A percentile compares a stretch with the other conserved stretches of the same genome.
These are phyloP conservation scores for Solanum appendiculatum DNA, from an alignment of 257 asterid genomes.

Conservation along the genomic window DNA sequence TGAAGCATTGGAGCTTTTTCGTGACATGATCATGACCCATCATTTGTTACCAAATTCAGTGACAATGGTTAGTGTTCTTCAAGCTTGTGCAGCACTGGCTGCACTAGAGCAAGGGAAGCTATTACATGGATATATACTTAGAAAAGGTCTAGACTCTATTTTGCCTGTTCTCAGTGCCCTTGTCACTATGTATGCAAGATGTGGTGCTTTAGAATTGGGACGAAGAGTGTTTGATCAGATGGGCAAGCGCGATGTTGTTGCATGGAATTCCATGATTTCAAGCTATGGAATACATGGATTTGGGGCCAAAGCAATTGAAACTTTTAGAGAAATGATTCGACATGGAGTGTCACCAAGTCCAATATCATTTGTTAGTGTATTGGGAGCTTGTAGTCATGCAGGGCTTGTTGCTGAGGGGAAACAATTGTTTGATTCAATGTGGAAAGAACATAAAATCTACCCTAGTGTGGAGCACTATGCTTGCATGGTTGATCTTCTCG, in stretches of 20 bases:
- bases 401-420: constrained; percentile 78
- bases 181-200: constrained; percentile 71
- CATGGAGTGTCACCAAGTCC: constrained; percentile 60
- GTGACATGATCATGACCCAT: constrained; percentile 51
- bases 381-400: constrained; percentile 93
- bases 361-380: constrained; percentile 60
- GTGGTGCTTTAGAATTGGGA: constrained; percentile 57
- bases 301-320: constrained; percentile 51
- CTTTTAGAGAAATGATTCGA: constrained; percentile 52
- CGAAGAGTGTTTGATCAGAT: constrained; percentile 49
- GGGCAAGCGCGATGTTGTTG: constrained; percentile 52
- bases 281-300: constrained; percentile 67
- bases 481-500: constrained; percentile 85
- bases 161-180: constrained; percentile 77
- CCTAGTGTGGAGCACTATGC: constrained; percentile 86
- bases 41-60: constrained; percentile 72
- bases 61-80: constrained; percentile 90
- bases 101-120: constrained; percentile 86
- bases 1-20: constrained; percentile 62
- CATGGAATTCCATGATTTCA: constrained; percentile 90
- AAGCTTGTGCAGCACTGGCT: constrained; percentile 72
- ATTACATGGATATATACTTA: constrained; percentile 63
- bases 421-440: constrained; percentile 53
- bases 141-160: constrained; percentile 73
- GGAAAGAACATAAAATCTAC: constrained; percentile 26